Evolutionary conservation across 78 protist genomes (phyloP).

Genomic region (Bodo saltans): DNA sequence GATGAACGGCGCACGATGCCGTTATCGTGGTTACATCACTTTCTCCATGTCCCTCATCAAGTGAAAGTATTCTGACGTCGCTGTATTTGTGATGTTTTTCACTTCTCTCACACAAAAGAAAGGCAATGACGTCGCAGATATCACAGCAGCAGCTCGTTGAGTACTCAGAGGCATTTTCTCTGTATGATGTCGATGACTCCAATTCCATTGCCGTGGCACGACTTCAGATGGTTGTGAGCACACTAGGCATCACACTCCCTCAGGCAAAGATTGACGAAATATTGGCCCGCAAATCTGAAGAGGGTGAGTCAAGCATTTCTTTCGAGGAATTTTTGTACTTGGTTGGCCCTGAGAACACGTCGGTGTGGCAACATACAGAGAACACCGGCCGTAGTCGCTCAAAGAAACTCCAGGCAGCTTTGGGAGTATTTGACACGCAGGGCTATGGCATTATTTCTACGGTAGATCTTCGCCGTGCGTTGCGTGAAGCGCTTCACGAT

Average conservation of each 20-base stretch:
- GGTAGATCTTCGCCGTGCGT: neutral
- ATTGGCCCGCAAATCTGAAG: neutral
- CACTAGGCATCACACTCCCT: neutral
- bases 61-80: no score
- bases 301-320: neutral
- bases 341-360: neutral
- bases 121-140: no score
- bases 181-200: neutral
- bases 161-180: neutral
- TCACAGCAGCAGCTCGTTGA: neutral
- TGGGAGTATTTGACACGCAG: neutral
- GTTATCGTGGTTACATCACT: no score
- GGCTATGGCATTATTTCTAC: neutral
- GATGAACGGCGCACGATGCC: no score
- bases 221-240: neutral
- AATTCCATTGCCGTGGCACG: neutral
- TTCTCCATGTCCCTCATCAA: no score
- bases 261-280: neutral
- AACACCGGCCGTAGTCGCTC: neutral
- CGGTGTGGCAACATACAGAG: neutral
- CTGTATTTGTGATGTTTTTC: no score
- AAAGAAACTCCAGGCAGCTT: neutral
- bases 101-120: no score
- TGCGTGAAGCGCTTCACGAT: neutral
- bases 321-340: neutral